These are phyloP conservation scores for Pyrus hybrid DNA, from an alignment of 331 rosid species.

Conservation along the genomic window DNA sequence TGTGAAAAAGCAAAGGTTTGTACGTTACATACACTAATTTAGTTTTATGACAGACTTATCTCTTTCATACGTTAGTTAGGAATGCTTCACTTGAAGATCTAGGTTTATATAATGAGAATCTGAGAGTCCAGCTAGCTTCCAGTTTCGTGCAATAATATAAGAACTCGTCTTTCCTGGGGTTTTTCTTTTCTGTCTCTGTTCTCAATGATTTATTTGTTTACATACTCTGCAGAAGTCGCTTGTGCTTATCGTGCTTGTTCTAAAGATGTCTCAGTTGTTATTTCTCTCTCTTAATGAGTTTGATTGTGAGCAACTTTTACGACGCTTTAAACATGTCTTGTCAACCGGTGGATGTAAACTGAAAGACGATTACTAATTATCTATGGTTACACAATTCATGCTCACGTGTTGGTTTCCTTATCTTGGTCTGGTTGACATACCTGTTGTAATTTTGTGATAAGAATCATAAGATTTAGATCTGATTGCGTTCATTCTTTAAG, in stretches of 20 bases:
- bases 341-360: not conserved
- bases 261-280: not conserved
- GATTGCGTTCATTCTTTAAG: not conserved
- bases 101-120: not conserved
- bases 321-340: not conserved
- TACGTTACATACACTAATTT: not conserved
- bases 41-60: not conserved
- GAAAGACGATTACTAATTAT: not conserved
- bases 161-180: not conserved
- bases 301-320: not conserved
- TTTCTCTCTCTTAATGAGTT: no score
- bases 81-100: not conserved
- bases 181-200: not conserved
- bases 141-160: not conserved
- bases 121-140: not conserved
- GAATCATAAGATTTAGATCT: not conserved
- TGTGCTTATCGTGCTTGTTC: not conserved
- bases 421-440: not conserved
- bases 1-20: slow-evolving; percentile 27
- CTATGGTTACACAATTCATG: not conserved
- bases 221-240: not conserved
- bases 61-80: not conserved
- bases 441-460: not conserved
- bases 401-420: not conserved
- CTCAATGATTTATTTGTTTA: not conserved